Evolutionary conservation across 495 filamentous ascomycete species (phyloP), one percentile per base, ranked within the genome.

Genomic region (Xeromyces bisporus): DNA sequence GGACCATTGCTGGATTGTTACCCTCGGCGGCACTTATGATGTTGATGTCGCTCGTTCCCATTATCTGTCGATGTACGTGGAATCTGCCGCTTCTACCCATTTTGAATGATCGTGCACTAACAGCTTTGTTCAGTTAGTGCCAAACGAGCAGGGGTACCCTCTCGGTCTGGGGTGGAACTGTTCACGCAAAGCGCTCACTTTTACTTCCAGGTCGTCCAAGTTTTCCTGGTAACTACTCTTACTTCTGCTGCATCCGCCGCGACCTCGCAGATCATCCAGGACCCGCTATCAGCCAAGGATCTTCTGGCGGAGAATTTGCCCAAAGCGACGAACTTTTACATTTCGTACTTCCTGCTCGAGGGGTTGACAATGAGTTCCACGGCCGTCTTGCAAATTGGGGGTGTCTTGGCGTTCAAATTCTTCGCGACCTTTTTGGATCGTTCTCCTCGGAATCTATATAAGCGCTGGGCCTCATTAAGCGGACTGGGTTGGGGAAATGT

Each of bases 181-280:
- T 80, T 78, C 40, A 81, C 79, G 0, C 85, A 93, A 44, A 85
- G 78, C 39, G 79, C 72, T 14, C 89, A 92, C 59, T 93, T 93
- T 46, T 75, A 66, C 29, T 93, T 93, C 62, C 84, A 92, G 49
- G 80, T 93, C 23, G 67, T 93, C 18, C 84, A 93, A 48, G 80
- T 92, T 11, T 93, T 93, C 56, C 55, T 93, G 14, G 69, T 93
- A 29, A 70, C 80, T 0, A 93, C 85, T 0, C 34, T 89, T 33
- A 65, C 75, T 10, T 80, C 78, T 0, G 77, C 76, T 1, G 73
- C 80, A 3, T 78, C 82, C 1, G 66, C 82, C 5, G 64, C 75
- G 2, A 73, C 68, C 15, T 33, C 53, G 7, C 47, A 73, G 31
- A 82, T 93, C 36, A 60, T 66, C 33, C 38, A 79, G 3, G 47